phyloP scores from a whole-genome alignment of 495 filamentous ascomycete species.

The Xylaria flabelliformis region DNA sequence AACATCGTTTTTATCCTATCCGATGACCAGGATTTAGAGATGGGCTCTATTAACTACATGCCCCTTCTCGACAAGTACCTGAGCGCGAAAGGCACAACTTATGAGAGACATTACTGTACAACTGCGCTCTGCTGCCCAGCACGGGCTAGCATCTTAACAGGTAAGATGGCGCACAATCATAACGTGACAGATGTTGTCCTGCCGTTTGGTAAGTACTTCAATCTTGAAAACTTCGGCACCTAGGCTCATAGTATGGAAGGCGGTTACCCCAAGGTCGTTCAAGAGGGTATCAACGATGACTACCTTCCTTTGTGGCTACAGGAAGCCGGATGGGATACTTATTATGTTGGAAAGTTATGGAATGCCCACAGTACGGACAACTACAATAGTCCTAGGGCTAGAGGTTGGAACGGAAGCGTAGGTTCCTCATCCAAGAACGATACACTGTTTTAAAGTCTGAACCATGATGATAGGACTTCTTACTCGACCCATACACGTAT shows the following conservation, averaged over 20 bases:
- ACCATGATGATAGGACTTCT: constrained; percentile 51
- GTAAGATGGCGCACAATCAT: constrained; percentile 63
- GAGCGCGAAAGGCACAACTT: constrained; percentile 50
- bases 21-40: constrained; percentile 58
- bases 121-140: constrained; percentile 59
- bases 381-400: constrained; percentile 52
- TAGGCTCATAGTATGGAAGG: constrained; percentile 36
- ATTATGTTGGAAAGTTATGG: constrained; percentile 65
- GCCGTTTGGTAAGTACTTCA: constrained; percentile 48
- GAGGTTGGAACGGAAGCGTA: constrained; percentile 47
- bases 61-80: constrained; percentile 47
- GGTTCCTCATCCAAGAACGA: background rate
- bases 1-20: constrained; percentile 60
- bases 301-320: constrained; percentile 65
- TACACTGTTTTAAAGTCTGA: background rate
- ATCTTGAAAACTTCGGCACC: background rate
- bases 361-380: constrained; percentile 57
- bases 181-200: constrained; percentile 64
- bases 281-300: constrained; percentile 61
- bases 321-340: constrained; percentile 62
- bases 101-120: constrained; percentile 54
- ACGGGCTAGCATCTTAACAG: constrained; percentile 59
- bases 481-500: constrained; percentile 66
- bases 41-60: constrained; percentile 54
- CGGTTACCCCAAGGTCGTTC: constrained; percentile 64